A percentile compares a stretch with the other conserved stretches of the same genome.
Conservation (phyloP, 169 alveolate genomes). For the Perkinsus olseni region DNA sequence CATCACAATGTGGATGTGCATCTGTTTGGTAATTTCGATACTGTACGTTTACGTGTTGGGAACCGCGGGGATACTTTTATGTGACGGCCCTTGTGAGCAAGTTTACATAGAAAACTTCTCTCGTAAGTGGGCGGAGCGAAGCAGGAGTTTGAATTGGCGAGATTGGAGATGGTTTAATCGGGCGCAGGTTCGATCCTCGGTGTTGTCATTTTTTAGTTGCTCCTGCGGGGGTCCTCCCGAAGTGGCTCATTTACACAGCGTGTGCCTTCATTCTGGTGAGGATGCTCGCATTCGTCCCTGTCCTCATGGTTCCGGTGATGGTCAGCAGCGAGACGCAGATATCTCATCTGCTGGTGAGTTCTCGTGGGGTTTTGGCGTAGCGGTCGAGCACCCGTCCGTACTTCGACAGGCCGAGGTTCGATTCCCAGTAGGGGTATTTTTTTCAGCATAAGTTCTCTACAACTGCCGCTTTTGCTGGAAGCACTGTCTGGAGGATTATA, state of each 20-base stretch:
- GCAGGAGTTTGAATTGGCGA: too few species aligned
- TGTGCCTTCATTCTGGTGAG: neutral
- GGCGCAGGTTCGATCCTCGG: neutral
- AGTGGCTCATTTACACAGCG: neutral
- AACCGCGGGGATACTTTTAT: neutral
- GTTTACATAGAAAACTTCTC: neutral
- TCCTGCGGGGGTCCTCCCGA: neutral
- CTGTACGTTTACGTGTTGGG: neutral
- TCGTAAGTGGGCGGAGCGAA: neutral
- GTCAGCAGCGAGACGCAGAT: neutral
- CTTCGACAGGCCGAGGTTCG: neutral
- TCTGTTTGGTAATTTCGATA: neutral
- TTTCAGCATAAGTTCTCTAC: neutral
- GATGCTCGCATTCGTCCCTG: neutral
- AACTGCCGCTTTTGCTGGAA: neutral
- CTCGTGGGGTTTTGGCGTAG: neutral
- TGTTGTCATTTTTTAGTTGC: neutral
- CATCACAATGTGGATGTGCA: neutral
- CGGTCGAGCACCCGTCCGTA: neutral
- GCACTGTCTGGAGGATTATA: neutral
- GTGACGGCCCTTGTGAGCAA: neutral
- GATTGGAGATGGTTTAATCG: too few species aligned
- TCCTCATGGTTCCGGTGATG: neutral
- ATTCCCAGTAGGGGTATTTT: neutral
- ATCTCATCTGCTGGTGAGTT: neutral